Percentiles rank a stretch among this genome's conserved stretches.
These are phyloP conservation scores for Daldinia concentrica DNA, from an alignment of 495 filamentous ascomycete genomes.

Conservation along the genomic window DNA sequence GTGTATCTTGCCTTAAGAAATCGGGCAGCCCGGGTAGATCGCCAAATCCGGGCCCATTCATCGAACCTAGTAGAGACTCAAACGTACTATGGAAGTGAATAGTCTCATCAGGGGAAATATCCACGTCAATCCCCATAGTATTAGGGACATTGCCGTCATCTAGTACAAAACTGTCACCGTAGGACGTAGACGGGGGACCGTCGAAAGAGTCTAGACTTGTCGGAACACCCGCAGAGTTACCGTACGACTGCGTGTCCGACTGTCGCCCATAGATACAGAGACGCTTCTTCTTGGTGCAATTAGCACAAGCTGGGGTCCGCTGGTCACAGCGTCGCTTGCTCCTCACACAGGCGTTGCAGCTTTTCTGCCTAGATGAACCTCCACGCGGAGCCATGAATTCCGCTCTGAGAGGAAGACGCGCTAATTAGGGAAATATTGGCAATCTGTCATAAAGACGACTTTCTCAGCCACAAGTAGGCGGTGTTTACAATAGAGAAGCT, in stretches of 20 bases:
- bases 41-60: constrained; percentile 3
- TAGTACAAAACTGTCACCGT: constrained; percentile 1
- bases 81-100: constrained; percentile 22
- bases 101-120: constrained; percentile 1
- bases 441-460: not conserved
- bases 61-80: constrained; percentile 22
- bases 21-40: not conserved
- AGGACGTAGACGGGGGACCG: constrained; percentile 1
- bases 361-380: constrained; percentile 48
- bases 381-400: constrained; percentile 27
- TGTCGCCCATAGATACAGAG: constrained; percentile 45
- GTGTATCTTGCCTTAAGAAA: constrained; percentile 2
- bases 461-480: not conserved
- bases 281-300: constrained; percentile 46
- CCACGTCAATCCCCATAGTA: constrained; percentile 1
- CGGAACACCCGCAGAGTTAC: constrained; percentile 15
- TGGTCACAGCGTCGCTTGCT: constrained; percentile 53
- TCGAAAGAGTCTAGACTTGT: constrained; percentile 15
- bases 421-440: not conserved
- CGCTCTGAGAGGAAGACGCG: not conserved
- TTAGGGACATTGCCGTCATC: not conserved
- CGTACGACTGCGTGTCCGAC: constrained; percentile 6
- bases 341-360: constrained; percentile 51
- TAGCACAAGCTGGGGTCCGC: constrained; percentile 46
- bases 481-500: not conserved